A percentile compares a stretch with the other conserved stretches of the same genome.
Conservation (phyloP, 495 filamentous ascomycete genomes). For the Arthonia radiata region DNA sequence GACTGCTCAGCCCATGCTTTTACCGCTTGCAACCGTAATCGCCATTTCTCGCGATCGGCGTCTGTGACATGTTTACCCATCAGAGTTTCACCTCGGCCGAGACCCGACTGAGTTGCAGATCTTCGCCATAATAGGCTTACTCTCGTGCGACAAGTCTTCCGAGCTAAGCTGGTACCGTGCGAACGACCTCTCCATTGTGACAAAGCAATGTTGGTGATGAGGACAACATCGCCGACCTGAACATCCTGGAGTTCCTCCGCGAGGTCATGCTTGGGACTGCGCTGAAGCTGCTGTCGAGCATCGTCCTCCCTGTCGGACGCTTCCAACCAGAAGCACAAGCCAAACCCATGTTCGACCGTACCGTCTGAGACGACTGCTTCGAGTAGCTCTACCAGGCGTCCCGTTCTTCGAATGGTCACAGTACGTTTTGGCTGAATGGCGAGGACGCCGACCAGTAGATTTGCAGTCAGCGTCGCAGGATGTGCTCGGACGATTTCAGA, state of each 20-base stretch:
- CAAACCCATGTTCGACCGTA: conserved; percentile 57
- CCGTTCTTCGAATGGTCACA: conserved; percentile 24
- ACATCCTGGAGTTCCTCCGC: conserved; percentile 21
- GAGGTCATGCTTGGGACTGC: conserved; percentile 13
- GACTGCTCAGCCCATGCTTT: too few relatives aligned
- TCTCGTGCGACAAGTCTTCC: too few relatives aligned
- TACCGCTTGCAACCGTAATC: too few relatives aligned
- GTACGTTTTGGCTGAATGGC: conserved; percentile 40
- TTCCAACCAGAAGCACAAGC: conserved; percentile 60
- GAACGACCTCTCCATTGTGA: conserved; percentile 45
- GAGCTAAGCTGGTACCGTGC: conserved; percentile 37
- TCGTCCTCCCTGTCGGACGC: conserved; percentile 1
- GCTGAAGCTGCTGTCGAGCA: background rate
- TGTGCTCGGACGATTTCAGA: too few relatives aligned
- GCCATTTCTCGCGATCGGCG: too few relatives aligned
- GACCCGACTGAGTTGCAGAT: too few relatives aligned
- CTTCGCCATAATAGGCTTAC: too few relatives aligned
- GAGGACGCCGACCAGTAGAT: conserved; percentile 56
- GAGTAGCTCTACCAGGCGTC: conserved; percentile 28
- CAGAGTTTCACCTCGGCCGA: too few relatives aligned
- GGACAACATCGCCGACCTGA: conserved; percentile 44
- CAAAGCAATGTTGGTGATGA: conserved; percentile 55
- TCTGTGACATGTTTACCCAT: too few relatives aligned
- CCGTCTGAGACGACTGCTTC: conserved; percentile 75
- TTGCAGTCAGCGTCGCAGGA: conserved; percentile 59